phyloP scores from a whole-genome alignment of 495 filamentous ascomycete species.

The Aspergillus mulundensis region DNA sequence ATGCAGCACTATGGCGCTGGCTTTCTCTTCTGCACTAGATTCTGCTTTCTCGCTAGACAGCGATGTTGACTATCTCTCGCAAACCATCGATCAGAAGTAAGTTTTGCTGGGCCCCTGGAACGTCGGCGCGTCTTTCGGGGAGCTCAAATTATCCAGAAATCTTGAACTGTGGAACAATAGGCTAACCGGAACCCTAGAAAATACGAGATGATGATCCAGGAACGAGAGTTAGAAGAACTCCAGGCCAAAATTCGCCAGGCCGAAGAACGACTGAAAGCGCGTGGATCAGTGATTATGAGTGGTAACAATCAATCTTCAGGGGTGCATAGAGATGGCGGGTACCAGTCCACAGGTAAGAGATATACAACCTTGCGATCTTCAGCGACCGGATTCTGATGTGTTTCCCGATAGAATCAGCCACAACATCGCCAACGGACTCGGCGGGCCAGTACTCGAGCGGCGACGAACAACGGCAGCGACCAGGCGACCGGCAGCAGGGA shows the following conservation, averaged over 20 bases:
- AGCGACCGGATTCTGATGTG: conserved; percentile 1
- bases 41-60: conserved; percentile 85
- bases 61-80: conserved; percentile 69
- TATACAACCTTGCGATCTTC: not conserved
- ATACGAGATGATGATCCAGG: conserved; percentile 74
- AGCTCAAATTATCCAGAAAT: not conserved
- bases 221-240: conserved; percentile 76
- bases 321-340: conserved; percentile 14
- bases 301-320: conserved; percentile 4
- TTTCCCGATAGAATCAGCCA: conserved; percentile 12
- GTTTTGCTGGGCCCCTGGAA: conserved; percentile 18
- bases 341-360: conserved; percentile 22
- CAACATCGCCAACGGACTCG: conserved; percentile 22
- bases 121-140: not conserved
- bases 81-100: conserved; percentile 82
- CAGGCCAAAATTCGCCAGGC: conserved; percentile 80
- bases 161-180: not conserved
- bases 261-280: conserved; percentile 69
- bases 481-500: conserved; percentile 5
- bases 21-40: conserved; percentile 81
- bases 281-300: conserved; percentile 21
- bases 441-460: conserved; percentile 23
- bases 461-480: conserved; percentile 19
- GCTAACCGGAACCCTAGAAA: conserved; percentile 25
- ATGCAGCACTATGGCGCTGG: conserved; percentile 76